These are phyloP conservation scores for Stropharia rugosoannulata DNA, from an alignment of 768 basidiomycete species.

Conservation along the genomic window DNA sequence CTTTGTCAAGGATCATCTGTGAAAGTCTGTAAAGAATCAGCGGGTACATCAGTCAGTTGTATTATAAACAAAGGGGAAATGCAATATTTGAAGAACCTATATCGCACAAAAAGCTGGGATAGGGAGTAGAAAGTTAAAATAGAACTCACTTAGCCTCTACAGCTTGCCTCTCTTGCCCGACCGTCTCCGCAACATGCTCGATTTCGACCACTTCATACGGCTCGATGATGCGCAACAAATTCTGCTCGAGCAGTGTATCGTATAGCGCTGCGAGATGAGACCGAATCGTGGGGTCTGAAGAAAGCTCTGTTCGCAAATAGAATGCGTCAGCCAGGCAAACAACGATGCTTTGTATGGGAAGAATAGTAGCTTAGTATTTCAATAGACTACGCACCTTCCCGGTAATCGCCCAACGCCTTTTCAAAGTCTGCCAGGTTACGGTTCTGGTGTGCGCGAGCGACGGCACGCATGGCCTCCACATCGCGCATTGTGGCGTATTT, in stretches of 20 bases:
- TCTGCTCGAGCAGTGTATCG: slow-evolving; percentile 95
- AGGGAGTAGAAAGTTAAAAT: not conserved
- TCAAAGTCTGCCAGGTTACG: slow-evolving; percentile 90
- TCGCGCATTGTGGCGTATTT: slow-evolving; percentile 88
- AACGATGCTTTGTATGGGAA: not conserved
- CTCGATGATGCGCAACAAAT: slow-evolving; percentile 92
- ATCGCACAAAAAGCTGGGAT: not conserved
- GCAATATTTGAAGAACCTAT: too few species aligned
- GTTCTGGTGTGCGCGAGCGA: slow-evolving; percentile 92
- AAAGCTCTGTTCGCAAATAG: slow-evolving; percentile 62
- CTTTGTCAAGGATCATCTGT: slow-evolving; percentile 98
- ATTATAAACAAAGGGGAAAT: not conserved
- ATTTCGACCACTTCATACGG: slow-evolving; percentile 94
- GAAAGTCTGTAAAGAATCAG: slow-evolving; percentile 59
- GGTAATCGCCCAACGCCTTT: slow-evolving; percentile 82
- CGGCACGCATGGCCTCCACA: slow-evolving; percentile 93
- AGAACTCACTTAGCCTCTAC: slow-evolving; percentile 85
- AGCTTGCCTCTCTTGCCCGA: slow-evolving; percentile 83
- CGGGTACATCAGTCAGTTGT: not conserved
- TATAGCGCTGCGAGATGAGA: slow-evolving; percentile 93
- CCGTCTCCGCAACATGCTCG: slow-evolving; percentile 80
- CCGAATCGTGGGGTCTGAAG: slow-evolving; percentile 93
- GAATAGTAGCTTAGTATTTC: not conserved
- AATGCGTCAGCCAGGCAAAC: not conserved
- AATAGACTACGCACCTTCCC: slow-evolving; percentile 49